Evolutionary conservation across 108 stramenopile species (phyloP).

Genomic region (Pseudonitzschia pungens): DNA sequence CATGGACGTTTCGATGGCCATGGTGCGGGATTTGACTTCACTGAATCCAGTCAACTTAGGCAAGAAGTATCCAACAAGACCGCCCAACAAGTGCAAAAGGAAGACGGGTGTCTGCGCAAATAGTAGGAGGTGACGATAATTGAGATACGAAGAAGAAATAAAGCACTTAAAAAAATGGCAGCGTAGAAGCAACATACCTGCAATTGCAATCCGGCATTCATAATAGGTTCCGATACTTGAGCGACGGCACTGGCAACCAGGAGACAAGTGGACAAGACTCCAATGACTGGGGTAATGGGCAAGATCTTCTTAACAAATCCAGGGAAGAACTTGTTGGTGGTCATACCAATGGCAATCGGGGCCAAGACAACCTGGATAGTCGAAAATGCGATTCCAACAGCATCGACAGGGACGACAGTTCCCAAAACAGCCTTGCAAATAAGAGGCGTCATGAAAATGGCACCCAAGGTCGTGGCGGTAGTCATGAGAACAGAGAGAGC

Average conservation of each 20-base stretch:
- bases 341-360: constrained; percentile 95
- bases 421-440: constrained; percentile 93
- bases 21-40: constrained; percentile 91
- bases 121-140: constrained; percentile 1
- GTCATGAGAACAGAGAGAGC: constrained; percentile 97
- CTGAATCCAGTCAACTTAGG: constrained; percentile 85
- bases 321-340: constrained; percentile 91
- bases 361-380: constrained; percentile 96
- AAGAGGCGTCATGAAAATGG: constrained; percentile 97
- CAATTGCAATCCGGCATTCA: constrained; percentile 79
- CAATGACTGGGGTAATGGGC: constrained; percentile 94
- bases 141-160: background rate
- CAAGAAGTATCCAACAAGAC: constrained; percentile 87
- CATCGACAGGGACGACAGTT: constrained; percentile 95
- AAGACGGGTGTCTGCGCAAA: constrained; percentile 72
- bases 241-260: constrained; percentile 96
- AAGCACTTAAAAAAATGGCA: background rate
- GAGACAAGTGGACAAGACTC: constrained; percentile 93
- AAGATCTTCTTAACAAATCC: constrained; percentile 86
- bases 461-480: constrained; percentile 95
- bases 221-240: constrained; percentile 85
- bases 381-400: constrained; percentile 91
- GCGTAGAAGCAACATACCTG: constrained; percentile 48
- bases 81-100: constrained; percentile 93
- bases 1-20: constrained; percentile 99